Evolutionary conservation across 495 filamentous ascomycete species (phyloP).

Genomic region (Daldinia bambusicola): DNA sequence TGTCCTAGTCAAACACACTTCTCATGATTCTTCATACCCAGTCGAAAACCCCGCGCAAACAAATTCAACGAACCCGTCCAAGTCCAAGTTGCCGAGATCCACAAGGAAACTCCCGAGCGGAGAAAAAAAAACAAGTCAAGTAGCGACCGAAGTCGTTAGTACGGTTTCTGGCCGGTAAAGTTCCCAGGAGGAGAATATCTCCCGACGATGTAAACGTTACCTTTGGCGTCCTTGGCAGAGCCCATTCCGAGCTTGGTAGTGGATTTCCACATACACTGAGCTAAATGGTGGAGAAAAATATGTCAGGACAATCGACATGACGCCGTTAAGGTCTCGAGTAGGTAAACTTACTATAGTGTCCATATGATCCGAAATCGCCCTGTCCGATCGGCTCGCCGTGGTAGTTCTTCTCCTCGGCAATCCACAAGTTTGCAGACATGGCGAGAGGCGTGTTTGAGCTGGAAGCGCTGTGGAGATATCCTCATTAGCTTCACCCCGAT

Average conservation of each 20-base stretch:
- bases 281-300: constrained; percentile 22
- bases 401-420: constrained; percentile 51
- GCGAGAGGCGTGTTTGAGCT: constrained; percentile 28
- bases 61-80: neutral
- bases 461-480: constrained; percentile 25
- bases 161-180: constrained; percentile 48
- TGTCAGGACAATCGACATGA: constrained; percentile 4
- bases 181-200: constrained; percentile 54
- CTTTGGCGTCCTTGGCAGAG: constrained; percentile 46
- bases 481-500: constrained; percentile 4
- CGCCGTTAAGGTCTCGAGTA: neutral
- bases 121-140: neutral
- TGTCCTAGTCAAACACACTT: neutral
- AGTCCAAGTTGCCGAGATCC: neutral
- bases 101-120: neutral
- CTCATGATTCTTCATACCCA: no score
- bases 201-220: constrained; percentile 52
- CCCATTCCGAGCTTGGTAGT: constrained; percentile 53
- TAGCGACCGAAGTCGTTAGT: constrained; percentile 20
- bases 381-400: constrained; percentile 53
- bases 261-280: constrained; percentile 56
- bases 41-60: no score
- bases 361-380: constrained; percentile 49
- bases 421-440: constrained; percentile 46
- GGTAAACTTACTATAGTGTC: constrained; percentile 51